These are phyloP conservation scores for Coemansia sp. DNA, from an alignment of 192 early-diverging fungal species.

Conservation along the genomic window DNA sequence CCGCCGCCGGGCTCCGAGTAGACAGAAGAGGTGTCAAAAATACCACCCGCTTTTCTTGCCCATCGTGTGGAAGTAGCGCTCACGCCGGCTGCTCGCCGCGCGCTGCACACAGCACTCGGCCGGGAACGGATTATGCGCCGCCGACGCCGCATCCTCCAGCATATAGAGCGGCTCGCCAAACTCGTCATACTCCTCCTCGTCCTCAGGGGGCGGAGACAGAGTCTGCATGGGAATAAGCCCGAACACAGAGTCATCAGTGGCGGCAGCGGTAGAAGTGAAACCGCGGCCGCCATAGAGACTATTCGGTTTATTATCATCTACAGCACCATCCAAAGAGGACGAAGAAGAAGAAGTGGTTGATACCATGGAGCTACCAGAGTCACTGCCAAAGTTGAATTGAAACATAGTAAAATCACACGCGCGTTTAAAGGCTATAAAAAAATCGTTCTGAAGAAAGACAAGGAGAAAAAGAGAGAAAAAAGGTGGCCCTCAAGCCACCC, in stretches of 20 bases:
- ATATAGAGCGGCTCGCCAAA: conserved; percentile 11
- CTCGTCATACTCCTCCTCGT: neutral
- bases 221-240: neutral
- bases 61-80: conserved; percentile 53
- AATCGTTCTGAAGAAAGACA: neutral
- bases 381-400: conserved; percentile 3
- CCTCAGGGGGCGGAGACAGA: neutral
- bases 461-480: neutral
- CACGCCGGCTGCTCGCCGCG: conserved; percentile 32
- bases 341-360: neutral
- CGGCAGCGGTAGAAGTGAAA: neutral
- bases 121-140: conserved; percentile 5
- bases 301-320: conserved; percentile 49
- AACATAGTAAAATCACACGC: neutral
- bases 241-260: neutral
- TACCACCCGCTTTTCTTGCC: conserved; percentile 57
- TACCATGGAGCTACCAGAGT: conserved; percentile 3
- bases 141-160: conserved; percentile 6
- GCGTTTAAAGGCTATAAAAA: neutral
- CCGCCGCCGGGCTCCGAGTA: conserved; percentile 11
- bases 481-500: neutral
- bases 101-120: conserved; percentile 53
- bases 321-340: conserved; percentile 7
- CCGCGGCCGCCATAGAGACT: conserved; percentile 50
- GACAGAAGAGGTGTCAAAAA: conserved; percentile 50